A percentile compares a stretch with the other conserved stretches of the same genome.
Conservation (phyloP, 495 filamentous ascomycete species). For the Aspergillus baeticus region DNA sequence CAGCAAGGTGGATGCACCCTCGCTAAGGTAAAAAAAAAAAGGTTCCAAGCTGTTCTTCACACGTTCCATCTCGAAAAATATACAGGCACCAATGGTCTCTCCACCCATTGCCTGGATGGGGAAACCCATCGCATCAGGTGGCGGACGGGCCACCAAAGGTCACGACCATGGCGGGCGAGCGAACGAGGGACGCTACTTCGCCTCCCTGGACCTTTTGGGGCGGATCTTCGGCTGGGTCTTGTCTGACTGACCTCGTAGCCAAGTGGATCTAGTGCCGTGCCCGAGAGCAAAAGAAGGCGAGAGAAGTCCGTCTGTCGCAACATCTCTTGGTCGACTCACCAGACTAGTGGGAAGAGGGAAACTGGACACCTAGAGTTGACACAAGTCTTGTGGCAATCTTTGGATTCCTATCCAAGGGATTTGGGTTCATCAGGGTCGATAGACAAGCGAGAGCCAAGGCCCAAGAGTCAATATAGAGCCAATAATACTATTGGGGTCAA, state of each 20-base stretch:
- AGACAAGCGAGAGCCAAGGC: constrained; percentile 9
- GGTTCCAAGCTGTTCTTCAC: not conserved
- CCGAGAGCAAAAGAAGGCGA: constrained; percentile 11
- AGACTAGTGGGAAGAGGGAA: not conserved
- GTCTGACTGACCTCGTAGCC: constrained; percentile 10
- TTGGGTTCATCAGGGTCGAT: not conserved
- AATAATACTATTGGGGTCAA: constrained; percentile 13
- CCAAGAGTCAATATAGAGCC: constrained; percentile 9
- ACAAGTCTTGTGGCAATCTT: no score
- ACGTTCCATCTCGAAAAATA: constrained; percentile 7
- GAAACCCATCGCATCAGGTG: constrained; percentile 15
- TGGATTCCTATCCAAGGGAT: not conserved
- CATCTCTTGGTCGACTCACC: not conserved
- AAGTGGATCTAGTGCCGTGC: constrained; percentile 24
- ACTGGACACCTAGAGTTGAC: no score
- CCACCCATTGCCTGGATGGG: constrained; percentile 23
- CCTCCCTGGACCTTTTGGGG: constrained; percentile 10
- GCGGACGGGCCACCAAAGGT: constrained; percentile 16
- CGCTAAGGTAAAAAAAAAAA: not conserved
- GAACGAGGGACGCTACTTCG: not conserved
- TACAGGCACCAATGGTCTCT: constrained; percentile 11
- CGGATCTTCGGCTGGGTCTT: constrained; percentile 24
- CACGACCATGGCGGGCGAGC: constrained; percentile 2
- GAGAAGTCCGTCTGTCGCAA: not conserved
- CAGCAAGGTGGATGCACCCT: not conserved